Conservation (phyloP, 2,329 filamentous ascomycete species). For the Aspergillus sp. region DNA sequence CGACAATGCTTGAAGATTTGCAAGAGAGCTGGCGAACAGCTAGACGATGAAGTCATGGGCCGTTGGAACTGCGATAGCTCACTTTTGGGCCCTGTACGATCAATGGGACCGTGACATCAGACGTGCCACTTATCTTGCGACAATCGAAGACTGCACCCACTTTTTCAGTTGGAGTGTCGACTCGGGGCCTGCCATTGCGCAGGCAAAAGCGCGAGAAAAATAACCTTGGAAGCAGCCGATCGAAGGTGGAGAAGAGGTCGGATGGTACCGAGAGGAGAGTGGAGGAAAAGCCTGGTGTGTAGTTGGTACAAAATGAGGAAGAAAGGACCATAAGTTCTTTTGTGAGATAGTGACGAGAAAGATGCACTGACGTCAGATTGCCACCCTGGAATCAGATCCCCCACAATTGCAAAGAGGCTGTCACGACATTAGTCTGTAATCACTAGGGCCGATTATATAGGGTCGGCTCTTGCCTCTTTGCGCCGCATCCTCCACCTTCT, state of each 20-base stretch:
- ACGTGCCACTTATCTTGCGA: not conserved
- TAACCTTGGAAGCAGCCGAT: not conserved
- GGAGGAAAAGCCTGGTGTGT: not conserved
- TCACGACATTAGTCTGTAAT: not conserved
- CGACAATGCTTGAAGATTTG: not conserved
- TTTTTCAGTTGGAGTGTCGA: not conserved
- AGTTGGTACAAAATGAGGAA: not conserved
- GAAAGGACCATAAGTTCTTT: not conserved
- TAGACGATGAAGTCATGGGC: constrained; percentile 5
- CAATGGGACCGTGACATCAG: constrained; percentile 9
- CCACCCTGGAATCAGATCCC: constrained; percentile 9
- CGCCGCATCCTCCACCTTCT: not conserved
- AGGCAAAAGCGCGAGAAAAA: not conserved
- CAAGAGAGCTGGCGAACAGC: not conserved
- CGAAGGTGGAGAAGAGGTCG: not conserved
- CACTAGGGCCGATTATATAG: not conserved
- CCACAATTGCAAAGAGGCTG: constrained; percentile 4
- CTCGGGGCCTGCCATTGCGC: not conserved
- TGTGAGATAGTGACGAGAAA: not conserved
- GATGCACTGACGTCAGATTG: constrained; percentile 9
- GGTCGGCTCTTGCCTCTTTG: not conserved
- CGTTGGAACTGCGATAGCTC: not conserved
- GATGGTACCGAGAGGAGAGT: not conserved
- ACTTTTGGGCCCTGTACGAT: not conserved
- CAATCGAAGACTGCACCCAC: not conserved